phyloP scores from a whole-genome alignment of 177 flowering plant species.

The Vitis hybrid region DNA sequence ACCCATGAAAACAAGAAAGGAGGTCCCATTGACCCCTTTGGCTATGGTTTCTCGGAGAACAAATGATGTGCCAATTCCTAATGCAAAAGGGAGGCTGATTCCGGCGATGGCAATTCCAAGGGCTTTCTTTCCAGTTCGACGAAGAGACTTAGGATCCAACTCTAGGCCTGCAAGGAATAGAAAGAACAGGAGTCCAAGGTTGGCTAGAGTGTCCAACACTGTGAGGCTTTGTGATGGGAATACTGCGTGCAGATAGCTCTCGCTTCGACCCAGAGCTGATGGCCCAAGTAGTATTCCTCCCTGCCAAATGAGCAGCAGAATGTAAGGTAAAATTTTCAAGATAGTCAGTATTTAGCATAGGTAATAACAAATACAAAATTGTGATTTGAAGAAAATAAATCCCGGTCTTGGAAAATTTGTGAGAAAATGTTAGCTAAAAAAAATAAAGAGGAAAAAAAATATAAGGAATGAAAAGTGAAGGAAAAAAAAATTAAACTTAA shows the following conservation, averaged over 20 bases:
- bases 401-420: no score
- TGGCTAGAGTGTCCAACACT: slow-evolving; percentile 21
- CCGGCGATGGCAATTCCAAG: slow-evolving; percentile 19
- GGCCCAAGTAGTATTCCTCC: slow-evolving; percentile 24
- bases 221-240: slow-evolving; percentile 19
- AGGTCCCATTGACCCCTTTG: slow-evolving; percentile 29
- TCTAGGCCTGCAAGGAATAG: slow-evolving; percentile 21
- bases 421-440: no score
- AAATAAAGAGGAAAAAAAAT: no score
- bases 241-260: slow-evolving; percentile 10
- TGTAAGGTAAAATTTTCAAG: no score
- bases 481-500: no score
- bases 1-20: slow-evolving; percentile 62
- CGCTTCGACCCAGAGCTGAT: slow-evolving; percentile 20
- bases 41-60: slow-evolving; percentile 29
- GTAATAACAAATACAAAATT: no score
- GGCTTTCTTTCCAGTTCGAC: slow-evolving; percentile 15
- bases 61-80: slow-evolving; percentile 15
- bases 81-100: slow-evolving; percentile 13
- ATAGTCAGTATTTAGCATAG: no score
- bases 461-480: no score
- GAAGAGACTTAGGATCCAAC: slow-evolving; percentile 15
- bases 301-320: neutral
- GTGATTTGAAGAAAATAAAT: no score
- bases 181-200: slow-evolving; percentile 20